Percentiles rank a stretch among this genome's conserved stretches.
phyloP scores from a whole-genome alignment of 768 basidiomycete genomes.

The Neoboletus magnificus region DNA sequence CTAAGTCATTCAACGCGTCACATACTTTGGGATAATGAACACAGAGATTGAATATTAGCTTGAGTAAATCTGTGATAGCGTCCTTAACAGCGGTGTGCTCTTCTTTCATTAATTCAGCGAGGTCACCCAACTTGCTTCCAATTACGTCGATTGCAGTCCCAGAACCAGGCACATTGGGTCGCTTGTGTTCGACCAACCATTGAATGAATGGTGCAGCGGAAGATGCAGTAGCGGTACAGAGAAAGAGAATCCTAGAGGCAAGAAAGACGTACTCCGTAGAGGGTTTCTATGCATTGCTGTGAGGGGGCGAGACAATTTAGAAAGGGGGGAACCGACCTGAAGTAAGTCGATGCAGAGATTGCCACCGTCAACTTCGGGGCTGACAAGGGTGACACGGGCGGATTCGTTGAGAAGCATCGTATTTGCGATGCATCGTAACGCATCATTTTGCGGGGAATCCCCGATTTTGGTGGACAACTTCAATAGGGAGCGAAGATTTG shows the following conservation, averaged over 20 bases:
- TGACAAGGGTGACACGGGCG: slow-evolving; percentile 56
- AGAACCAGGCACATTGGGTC: slow-evolving; percentile 37
- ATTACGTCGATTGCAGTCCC: slow-evolving; percentile 62
- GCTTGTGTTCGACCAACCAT: slow-evolving; percentile 64
- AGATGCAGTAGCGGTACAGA: slow-evolving; percentile 56
- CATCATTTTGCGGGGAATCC: slow-evolving; percentile 60
- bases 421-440: slow-evolving; percentile 76
- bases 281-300: slow-evolving; percentile 49
- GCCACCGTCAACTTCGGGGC: slow-evolving; percentile 61
- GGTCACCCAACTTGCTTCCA: slow-evolving; percentile 54
- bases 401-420: slow-evolving; percentile 65
- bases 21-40: slow-evolving; percentile 76
- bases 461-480: slow-evolving; percentile 49
- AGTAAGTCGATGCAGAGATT: slow-evolving; percentile 52
- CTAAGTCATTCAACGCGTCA: not conserved
- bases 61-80: slow-evolving; percentile 80
- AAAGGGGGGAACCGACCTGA: slow-evolving; percentile 43
- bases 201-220: slow-evolving; percentile 46
- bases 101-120: slow-evolving; percentile 46
- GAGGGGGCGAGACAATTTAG: slow-evolving; percentile 5
- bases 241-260: slow-evolving; percentile 71
- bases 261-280: slow-evolving; percentile 68
- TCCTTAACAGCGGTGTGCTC: slow-evolving; percentile 48
- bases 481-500: slow-evolving; percentile 58
- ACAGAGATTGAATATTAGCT: slow-evolving; percentile 79